A percentile compares a stretch with the other conserved stretches of the same genome.
Evolutionary conservation across 768 basidiomycete genomes (phyloP).

Genomic region (Solioccasus polychromus): DNA sequence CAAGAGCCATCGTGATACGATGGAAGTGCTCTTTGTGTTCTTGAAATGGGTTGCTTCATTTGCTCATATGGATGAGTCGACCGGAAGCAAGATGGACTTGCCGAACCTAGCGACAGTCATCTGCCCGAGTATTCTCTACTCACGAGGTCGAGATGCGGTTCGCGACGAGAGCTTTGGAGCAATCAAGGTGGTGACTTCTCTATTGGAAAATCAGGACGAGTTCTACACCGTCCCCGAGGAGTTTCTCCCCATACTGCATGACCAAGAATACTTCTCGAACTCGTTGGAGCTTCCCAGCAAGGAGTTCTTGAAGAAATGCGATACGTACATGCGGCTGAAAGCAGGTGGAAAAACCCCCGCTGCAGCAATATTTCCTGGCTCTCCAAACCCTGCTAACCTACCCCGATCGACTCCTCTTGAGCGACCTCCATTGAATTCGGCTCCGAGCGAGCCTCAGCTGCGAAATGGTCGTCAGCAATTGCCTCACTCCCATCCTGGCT

Average conservation of each 20-base stretch:
- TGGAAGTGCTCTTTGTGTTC: constrained; percentile 98
- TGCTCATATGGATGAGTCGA: constrained; percentile 95
- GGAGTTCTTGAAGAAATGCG: constrained; percentile 94
- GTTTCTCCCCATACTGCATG: constrained; percentile 79
- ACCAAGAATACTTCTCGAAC: constrained; percentile 89
- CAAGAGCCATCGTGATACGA: constrained; percentile 91
- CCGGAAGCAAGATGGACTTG: constrained; percentile 98
- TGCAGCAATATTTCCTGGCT: constrained; percentile 27
- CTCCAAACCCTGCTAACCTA: constrained; percentile 22
- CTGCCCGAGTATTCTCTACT: constrained; percentile 95
- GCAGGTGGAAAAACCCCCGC: constrained; percentile 49
- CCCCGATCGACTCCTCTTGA: constrained; percentile 39
- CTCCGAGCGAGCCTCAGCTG: constrained; percentile 37
- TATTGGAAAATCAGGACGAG: constrained; percentile 93
- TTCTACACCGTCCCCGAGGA: constrained; percentile 94
- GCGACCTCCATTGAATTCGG: constrained; percentile 41
- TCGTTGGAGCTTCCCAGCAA: constrained; percentile 88
- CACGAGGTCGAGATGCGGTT: constrained; percentile 77
- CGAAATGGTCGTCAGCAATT: constrained; percentile 41
- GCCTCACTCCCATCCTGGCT: constrained; percentile 38
- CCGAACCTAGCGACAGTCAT: constrained; percentile 95
- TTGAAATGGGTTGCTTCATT: constrained; percentile 99
- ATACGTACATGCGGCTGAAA: constrained; percentile 81
- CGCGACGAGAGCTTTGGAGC: constrained; percentile 91
- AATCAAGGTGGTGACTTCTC: constrained; percentile 79